Evolutionary conservation across 768 basidiomycete genomes (phyloP).

Genomic region (Hortiboletus campestris): DNA sequence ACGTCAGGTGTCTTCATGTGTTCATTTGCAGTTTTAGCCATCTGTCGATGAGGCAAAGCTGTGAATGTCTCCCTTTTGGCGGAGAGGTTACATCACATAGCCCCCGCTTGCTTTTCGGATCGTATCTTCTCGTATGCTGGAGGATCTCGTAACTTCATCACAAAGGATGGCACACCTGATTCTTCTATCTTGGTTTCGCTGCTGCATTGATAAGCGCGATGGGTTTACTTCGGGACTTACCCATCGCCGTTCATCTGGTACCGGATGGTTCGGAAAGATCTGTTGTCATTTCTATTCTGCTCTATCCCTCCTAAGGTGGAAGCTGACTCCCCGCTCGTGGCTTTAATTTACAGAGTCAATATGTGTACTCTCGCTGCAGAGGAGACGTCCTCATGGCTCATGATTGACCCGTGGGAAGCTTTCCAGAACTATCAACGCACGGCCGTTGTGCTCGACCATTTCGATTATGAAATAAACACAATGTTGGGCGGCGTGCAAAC

Average conservation of each 20-base stretch:
- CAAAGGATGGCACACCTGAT: conserved; percentile 12
- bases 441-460: conserved; percentile 95
- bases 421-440: conserved; percentile 94
- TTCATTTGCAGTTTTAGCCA: conserved; percentile 4
- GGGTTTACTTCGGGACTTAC: conserved; percentile 11
- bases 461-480: conserved; percentile 91
- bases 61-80: conserved; percentile 1
- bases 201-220: conserved; percentile 14
- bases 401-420: conserved; percentile 98
- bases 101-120: conserved; percentile 8
- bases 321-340: conserved; percentile 17
- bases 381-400: conserved; percentile 89
- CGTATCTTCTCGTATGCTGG: conserved; percentile 9
- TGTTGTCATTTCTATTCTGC: not conserved
- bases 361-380: conserved; percentile 91
- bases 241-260: conserved; percentile 6
- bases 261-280: conserved; percentile 4
- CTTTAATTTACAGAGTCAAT: conserved; percentile 55
- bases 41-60: not conserved
- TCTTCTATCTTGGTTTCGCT: conserved; percentile 9
- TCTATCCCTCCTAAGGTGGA: conserved; percentile 4
- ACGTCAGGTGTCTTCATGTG: not conserved
- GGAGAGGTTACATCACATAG: conserved; percentile 12
- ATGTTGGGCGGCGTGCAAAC: conserved; percentile 75
- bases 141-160: conserved; percentile 6